Evolutionary conservation across 192 early-diverging fungal genomes (phyloP), one percentile per base, ranked within the genome.

Genomic region (Coemansia sp.): DNA sequence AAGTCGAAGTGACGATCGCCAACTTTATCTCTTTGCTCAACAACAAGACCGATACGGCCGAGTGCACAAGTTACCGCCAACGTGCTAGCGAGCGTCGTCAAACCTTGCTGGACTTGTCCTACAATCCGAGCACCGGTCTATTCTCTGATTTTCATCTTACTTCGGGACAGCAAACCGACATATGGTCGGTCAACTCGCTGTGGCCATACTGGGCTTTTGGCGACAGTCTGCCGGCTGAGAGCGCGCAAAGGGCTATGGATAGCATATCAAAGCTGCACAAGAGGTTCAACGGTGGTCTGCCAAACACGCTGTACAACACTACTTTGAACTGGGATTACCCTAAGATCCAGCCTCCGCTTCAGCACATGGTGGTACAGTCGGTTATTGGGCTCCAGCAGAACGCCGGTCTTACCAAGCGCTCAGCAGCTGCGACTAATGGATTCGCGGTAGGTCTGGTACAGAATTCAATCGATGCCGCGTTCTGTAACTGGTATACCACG

Each of bases 261-360:
- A 64, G 67, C 19, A 65, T 89, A 21, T 59, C 71, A 2, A 45
- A 72, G 6, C 44, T 86, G 29, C 73, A 87, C 25, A 14, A 69
- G 4, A 67, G 76, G 68, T 89, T 77, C 67, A 84, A 85, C 3
- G 90, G 90, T 14, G 87, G 87, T 5, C 69, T 91, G 57, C 82
- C 89, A 14, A 86, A 88, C 38, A 89, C 91, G 14, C 50, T 75
- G n/a, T 78, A 78, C 69, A 84, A 84, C 62, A 88, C 86, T 3
- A 71, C 85, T 6, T 69, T 89, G 75, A 84, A 85, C 59, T 92
- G 91, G 91, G 91, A 91, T 71, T 86, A 74, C 50, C 91, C 91
- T 10, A 86, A 91, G 62, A 76, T 84, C 17, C 89, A 88, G 84
- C 85, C 89, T 17, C 89, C 89, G 15, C 75, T 88, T 58, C 81